Base-by-base conservation (phyloP, 2,329 filamentous ascomycete genomes). In the Botrytis porri region DNA sequence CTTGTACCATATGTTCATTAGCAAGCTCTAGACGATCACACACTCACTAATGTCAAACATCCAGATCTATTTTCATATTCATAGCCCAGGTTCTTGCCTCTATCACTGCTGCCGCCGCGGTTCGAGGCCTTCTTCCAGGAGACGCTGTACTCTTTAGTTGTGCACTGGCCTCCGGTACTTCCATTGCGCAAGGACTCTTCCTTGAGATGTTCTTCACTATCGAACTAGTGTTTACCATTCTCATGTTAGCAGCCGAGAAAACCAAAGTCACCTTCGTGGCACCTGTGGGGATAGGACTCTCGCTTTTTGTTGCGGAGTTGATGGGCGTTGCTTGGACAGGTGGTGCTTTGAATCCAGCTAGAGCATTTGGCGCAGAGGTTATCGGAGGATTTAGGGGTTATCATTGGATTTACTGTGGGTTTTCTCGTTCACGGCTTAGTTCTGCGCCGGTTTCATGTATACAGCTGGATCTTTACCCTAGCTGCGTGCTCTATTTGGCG, bases 161-260 rank as follows among this genome's bases (percentile, higher is more conserved):
- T 37, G 48, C 54, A 63, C 32, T 70, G 22, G 18, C 65, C 22
- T 32, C 51, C 29, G 48, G 32, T 57, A 57, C 37, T 41, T 32
- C 37, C 10, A 29, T 60, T 14, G 81, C 80, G 2, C 84, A 84
- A 75, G 84, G 84, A 10, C 78, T 86, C 39, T 85, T 86, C 74
- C 84, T 86, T 54, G 84, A 86, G 75, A 84, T 84, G 75, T 81
- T 86, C 63, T 77, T 86, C 4, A 85, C 84, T 12, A 82, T 83
- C 4, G 81, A 85, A 74, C 75, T 86, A 25, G 82, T 85, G 10
- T 85, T 86, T 73, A 84, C 84, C 29, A 85, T 86, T 69, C 84
- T 85, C 77, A 85, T 86, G 84, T 80, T 86, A 37, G 84, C 84
- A 45, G 84, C 83, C 35, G 84, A 86, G 77, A 85, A 86, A 77